phyloP scores from a whole-genome alignment of 176 grass and related monocot genomes.

The Chrysopogon serrulatus region DNA sequence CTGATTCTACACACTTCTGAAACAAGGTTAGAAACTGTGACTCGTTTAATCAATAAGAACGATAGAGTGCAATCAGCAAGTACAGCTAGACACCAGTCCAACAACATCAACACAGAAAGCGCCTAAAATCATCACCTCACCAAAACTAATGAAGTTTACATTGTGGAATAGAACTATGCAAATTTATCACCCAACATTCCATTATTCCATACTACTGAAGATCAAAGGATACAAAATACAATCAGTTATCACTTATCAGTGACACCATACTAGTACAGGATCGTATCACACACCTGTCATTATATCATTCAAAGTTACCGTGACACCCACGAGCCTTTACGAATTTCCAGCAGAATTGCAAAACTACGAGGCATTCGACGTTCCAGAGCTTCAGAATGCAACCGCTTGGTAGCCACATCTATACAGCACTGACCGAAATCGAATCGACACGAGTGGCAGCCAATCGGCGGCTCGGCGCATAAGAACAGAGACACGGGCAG shows the following conservation, averaged over 20 bases:
- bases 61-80: background rate
- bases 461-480: background rate
- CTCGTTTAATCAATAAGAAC: background rate
- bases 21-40: background rate
- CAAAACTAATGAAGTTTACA: background rate
- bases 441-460: background rate
- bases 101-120: background rate
- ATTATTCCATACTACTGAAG: background rate
- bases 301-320: background rate
- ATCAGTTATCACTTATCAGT: no score
- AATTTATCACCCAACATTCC: background rate
- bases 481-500: background rate
- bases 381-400: background rate
- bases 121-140: background rate
- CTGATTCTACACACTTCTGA: background rate
- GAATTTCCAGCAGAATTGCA: background rate
- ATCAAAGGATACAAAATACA: background rate
- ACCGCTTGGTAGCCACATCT: background rate
- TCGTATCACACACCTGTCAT: background rate
- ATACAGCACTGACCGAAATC: background rate
- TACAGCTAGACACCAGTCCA: background rate
- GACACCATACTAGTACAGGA: background rate
- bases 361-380: background rate
- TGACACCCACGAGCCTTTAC: background rate
- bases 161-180: background rate